phyloP scores from a whole-genome alignment of 2,329 filamentous ascomycete species.

The Emydomyces testavorans region DNA sequence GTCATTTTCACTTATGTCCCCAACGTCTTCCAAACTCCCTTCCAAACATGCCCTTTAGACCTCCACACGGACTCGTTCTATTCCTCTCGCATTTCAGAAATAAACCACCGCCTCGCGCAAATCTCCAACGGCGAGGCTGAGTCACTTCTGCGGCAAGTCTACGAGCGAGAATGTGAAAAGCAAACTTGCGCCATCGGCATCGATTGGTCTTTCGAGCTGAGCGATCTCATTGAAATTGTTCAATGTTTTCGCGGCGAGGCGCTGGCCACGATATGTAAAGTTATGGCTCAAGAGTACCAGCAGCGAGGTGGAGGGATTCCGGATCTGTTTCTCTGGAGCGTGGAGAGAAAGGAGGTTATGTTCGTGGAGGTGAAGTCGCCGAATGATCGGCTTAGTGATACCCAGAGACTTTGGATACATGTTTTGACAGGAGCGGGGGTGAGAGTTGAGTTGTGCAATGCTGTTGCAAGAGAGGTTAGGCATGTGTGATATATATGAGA shows the following conservation, averaged over 20 bases:
- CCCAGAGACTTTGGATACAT: slow-evolving; percentile 93
- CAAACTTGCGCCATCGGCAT: slow-evolving; percentile 82
- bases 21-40: slow-evolving; percentile 93
- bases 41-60: slow-evolving; percentile 87
- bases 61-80: slow-evolving; percentile 90
- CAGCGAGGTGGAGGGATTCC: slow-evolving; percentile 78
- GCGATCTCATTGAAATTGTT: slow-evolving; percentile 69
- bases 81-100: slow-evolving; percentile 70
- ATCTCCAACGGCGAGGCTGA: slow-evolving; percentile 73
- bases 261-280: slow-evolving; percentile 74
- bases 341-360: slow-evolving; percentile 51
- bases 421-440: slow-evolving; percentile 77
- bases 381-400: slow-evolving; percentile 91
- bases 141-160: slow-evolving; percentile 54
- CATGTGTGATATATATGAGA: neutral
- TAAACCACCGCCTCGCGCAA: slow-evolving; percentile 73
- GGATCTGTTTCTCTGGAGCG: slow-evolving; percentile 80
- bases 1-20: slow-evolving; percentile 85
- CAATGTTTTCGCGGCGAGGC: slow-evolving; percentile 68
- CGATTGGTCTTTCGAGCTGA: slow-evolving; percentile 74
- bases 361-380: slow-evolving; percentile 71
- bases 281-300: slow-evolving; percentile 89
- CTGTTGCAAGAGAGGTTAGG: slow-evolving; percentile 47
- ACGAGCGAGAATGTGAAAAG: slow-evolving; percentile 55
- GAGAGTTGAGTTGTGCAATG: slow-evolving; percentile 67